phyloP scores from a whole-genome alignment of 208 protist species.

The Acanthamoeba lenticulata region DNA sequence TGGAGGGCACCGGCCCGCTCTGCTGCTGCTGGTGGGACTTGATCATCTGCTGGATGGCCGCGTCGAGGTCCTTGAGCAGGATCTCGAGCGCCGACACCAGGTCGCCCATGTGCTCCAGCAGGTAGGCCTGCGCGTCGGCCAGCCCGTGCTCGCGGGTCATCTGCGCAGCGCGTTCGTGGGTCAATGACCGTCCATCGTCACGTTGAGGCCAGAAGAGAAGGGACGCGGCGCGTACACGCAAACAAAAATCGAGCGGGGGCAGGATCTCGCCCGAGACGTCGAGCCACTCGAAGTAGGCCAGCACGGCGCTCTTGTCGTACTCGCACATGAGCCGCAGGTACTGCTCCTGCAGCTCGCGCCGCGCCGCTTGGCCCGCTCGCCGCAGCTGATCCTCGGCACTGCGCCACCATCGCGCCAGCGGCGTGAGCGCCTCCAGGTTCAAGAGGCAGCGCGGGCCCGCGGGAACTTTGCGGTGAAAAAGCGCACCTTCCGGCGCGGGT shows the following conservation, averaged over 20 bases:
- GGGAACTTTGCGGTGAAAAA: neutral
- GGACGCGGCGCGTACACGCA: neutral
- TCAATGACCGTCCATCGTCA: too few relatives aligned
- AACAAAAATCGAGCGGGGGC: constrained; percentile 1
- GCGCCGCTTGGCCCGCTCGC: neutral
- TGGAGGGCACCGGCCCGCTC: neutral
- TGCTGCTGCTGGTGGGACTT: constrained; percentile 25
- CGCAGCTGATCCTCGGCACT: neutral
- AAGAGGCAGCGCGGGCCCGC: too few relatives aligned
- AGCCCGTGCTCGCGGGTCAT: neutral
- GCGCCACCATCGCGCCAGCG: neutral
- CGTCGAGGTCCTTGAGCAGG: constrained; percentile 37
- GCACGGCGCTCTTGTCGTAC: constrained; percentile 4
- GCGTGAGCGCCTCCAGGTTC: neutral
- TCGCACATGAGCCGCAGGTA: constrained; percentile 37
- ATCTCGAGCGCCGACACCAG: constrained; percentile 20
- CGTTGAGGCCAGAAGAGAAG: too few relatives aligned
- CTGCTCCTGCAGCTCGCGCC: neutral
- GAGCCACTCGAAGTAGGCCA: constrained; percentile 8
- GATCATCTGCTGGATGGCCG: constrained; percentile 26
- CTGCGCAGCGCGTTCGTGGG: neutral
- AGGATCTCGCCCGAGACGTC: neutral
- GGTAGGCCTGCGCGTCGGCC: constrained; percentile 45
- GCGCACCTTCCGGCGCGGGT: neutral
- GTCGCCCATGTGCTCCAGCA: constrained; percentile 31